These are phyloP conservation scores for Clohesyomyces aquaticus DNA, from an alignment of 495 filamentous ascomycete genomes.

Conservation along the genomic window DNA sequence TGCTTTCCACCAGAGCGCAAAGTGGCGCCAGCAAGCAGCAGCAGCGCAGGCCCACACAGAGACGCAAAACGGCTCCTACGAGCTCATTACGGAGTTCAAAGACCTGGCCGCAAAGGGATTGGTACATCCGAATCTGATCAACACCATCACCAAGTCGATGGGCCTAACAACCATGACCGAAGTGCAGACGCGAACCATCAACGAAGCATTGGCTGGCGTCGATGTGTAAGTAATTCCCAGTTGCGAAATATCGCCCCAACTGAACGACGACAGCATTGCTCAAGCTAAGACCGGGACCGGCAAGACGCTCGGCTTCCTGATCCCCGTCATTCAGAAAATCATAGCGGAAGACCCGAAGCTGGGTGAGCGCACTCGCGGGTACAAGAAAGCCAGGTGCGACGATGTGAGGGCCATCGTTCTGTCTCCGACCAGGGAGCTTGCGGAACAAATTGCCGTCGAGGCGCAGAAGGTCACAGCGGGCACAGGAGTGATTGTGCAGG, in stretches of 20 bases:
- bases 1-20: slow-evolving; percentile 34
- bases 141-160: slow-evolving; percentile 74
- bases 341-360: slow-evolving; percentile 63
- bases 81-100: slow-evolving; percentile 65
- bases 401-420: slow-evolving; percentile 90
- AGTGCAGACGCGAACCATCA: slow-evolving; percentile 85
- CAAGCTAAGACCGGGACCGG: slow-evolving; percentile 55
- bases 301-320: slow-evolving; percentile 52
- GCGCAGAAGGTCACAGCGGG: slow-evolving; percentile 67
- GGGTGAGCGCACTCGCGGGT: slow-evolving; percentile 40
- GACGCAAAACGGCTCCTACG: slow-evolving; percentile 10
- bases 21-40: slow-evolving; percentile 32
- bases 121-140: slow-evolving; percentile 67
- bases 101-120: slow-evolving; percentile 66
- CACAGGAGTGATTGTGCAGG: slow-evolving; percentile 77
- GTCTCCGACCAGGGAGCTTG: slow-evolving; percentile 92
- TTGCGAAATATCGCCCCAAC: slow-evolving; percentile 10
- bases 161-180: slow-evolving; percentile 83
- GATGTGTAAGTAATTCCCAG: slow-evolving; percentile 71
- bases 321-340: slow-evolving; percentile 57
- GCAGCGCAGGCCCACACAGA: slow-evolving; percentile 17
- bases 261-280: slow-evolving; percentile 43
- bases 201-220: slow-evolving; percentile 70
- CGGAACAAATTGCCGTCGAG: slow-evolving; percentile 89
- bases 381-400: slow-evolving; percentile 50